A percentile compares a stretch with the other conserved stretches of the same genome.
These are phyloP conservation scores for Cadophora malorum DNA, from an alignment of 2,329 filamentous ascomycete genomes.

Conservation along the genomic window DNA sequence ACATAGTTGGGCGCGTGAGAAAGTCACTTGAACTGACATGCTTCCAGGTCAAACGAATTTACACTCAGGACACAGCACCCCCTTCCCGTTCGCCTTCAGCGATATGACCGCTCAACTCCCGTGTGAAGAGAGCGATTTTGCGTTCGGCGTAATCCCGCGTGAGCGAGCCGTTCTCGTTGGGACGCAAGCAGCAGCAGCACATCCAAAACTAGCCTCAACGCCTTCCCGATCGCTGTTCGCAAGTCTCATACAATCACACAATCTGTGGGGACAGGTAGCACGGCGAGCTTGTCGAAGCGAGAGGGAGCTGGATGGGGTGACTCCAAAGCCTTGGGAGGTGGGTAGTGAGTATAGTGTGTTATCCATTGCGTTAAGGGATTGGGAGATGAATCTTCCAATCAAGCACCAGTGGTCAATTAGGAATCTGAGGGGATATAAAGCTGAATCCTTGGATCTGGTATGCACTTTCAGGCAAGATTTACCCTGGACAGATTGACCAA, in stretches of 20 bases:
- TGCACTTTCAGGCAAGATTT: too few relatives aligned
- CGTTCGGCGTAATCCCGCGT: conserved; percentile 44
- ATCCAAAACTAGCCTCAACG: conserved; percentile 39
- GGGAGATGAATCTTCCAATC: conserved; percentile 44
- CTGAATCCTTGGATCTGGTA: conserved; percentile 46
- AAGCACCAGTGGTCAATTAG: conserved; percentile 47
- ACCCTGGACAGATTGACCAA: too few relatives aligned
- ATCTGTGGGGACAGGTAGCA: conserved; percentile 48
- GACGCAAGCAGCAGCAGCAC: conserved; percentile 42
- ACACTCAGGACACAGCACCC: conserved; percentile 46
- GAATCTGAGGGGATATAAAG: conserved; percentile 48
- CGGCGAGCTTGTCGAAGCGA: conserved; percentile 38
- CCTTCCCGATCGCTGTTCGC: conserved; percentile 47
- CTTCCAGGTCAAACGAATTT: conserved; percentile 45
- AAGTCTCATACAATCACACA: conserved; percentile 48
- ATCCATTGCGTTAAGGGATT: conserved; percentile 36
- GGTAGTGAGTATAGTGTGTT: conserved; percentile 41
- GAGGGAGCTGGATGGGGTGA: conserved; percentile 23
- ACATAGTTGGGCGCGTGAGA: neutral
- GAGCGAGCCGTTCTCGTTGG: conserved; percentile 46
- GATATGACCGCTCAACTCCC: conserved; percentile 49
- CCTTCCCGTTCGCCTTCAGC: conserved; percentile 45
- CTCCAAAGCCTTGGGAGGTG: conserved; percentile 38
- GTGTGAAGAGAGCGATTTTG: conserved; percentile 49
- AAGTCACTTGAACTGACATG: neutral